phyloP scores from a whole-genome alignment of 257 asterid species.

The Asclepias syriaca region DNA sequence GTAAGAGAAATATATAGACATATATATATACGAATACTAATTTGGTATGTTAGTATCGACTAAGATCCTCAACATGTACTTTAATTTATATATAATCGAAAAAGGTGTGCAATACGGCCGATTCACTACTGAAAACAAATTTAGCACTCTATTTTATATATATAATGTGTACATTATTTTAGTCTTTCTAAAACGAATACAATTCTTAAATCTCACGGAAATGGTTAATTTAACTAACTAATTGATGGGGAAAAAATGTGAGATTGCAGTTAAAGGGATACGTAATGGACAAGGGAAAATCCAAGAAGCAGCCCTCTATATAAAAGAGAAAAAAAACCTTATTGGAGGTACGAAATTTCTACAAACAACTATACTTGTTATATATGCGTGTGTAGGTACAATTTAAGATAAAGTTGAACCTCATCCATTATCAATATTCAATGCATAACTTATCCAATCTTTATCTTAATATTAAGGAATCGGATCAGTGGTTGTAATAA shows the following conservation, averaged over 20 bases:
- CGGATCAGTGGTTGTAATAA: no score
- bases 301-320: neutral
- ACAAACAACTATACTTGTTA: no score
- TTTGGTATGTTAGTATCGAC: no score
- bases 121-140: neutral
- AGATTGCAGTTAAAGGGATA: neutral
- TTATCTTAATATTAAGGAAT: no score
- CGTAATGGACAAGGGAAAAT: neutral
- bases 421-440: neutral
- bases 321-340: no score
- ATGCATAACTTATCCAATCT: neutral
- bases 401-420: no score
- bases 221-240: neutral
- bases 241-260: no score
- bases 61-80: no score
- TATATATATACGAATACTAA: no score
- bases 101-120: neutral
- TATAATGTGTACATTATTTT: neutral
- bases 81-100: no score
- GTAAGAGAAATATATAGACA: no score
- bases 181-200: neutral
- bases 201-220: neutral
- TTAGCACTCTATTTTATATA: neutral
- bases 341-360: neutral
- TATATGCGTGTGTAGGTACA: no score